Base-by-base conservation (phyloP, 139 green algal genomes). In the Zygnema circumcarinatum region DNA sequence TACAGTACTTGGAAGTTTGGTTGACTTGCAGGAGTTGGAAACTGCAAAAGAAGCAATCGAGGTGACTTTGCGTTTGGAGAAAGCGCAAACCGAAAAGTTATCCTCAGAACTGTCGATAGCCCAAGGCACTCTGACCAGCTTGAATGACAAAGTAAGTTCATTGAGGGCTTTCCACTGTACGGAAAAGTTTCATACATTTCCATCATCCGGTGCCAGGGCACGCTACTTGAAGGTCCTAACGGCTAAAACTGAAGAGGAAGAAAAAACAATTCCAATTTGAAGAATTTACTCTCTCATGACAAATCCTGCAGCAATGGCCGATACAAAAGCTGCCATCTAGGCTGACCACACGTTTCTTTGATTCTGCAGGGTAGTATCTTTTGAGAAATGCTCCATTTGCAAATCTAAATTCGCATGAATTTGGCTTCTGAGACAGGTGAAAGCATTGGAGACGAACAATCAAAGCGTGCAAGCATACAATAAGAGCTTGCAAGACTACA, bases 401-500 rank as follows among this genome's bases (percentile, higher is more conserved):
- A 78, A 25, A 53, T 42, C 69, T 53, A 41, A 42, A 36, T 42
- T 40, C 3, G 69, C 3, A 41, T 42, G 3, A 78, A 78, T 53
- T 78, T 78, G 69, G 35, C 11, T 3, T 78, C 75, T 47, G 75
- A 25, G 54, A 72, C 82, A 88, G 72, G 82, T 87, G 82, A 40
- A 47, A 2, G n/a, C 16, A 31, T 3, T 88, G 73, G 33, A 78
- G 83, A 52, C 73, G 25, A 42, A 38, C 40, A 89, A 89, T 29
- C 11, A 56, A 80, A 29, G 25, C 2, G 2, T 89, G 25, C 72
- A 89, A 38, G 83, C 82, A 2, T 89, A 89, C 42, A 86, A 79
- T 36, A 88, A 40, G n/a, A 86, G 73, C 41, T 76, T 89, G 76
- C 85, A 90, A 38, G 22, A 81, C 40, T 90, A 90, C 76, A 90